Conservation (phyloP, 257 asterid genomes). For the Nicotiana undulata region DNA sequence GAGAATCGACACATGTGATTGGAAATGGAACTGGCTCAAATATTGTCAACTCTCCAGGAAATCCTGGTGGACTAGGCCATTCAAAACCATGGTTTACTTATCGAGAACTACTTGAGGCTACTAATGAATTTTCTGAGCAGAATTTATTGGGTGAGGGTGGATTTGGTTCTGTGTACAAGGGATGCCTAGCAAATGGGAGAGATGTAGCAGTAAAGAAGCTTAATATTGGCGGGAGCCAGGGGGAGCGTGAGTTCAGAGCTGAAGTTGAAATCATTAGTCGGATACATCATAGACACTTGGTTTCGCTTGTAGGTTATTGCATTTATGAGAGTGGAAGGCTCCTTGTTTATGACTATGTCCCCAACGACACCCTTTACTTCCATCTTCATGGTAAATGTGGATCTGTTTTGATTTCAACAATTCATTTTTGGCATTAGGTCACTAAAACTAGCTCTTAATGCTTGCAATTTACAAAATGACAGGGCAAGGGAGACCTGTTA, state of each 20-base stretch:
- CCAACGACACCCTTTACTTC: conserved; percentile 81
- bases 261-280: conserved; percentile 96
- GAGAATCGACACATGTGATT: conserved; percentile 23
- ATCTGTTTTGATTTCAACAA: conserved; percentile 1
- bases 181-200: conserved; percentile 61
- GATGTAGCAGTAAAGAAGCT: conserved; percentile 85
- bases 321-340: conserved; percentile 68
- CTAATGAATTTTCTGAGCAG: conserved; percentile 55
- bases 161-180: conserved; percentile 89
- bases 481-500: conserved; percentile 56
- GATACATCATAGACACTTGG: conserved; percentile 92
- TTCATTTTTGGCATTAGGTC: background rate
- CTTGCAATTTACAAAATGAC: conserved; percentile 10
- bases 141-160: conserved; percentile 91
- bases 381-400: conserved; percentile 81
- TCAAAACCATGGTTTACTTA: conserved; percentile 68
- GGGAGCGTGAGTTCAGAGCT: conserved; percentile 90
- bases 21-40: conserved; percentile 38
- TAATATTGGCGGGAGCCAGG: conserved; percentile 68
- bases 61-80: conserved; percentile 53
- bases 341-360: conserved; percentile 76
- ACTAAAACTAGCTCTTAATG: conserved; percentile 7
- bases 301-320: conserved; percentile 91
- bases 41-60: conserved; percentile 29
- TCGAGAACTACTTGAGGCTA: conserved; percentile 64